Evolutionary conservation across 495 filamentous ascomycete genomes (phyloP), one percentile per base, ranked within the genome.

Genomic region (Hypoxylon fuscum): DNA sequence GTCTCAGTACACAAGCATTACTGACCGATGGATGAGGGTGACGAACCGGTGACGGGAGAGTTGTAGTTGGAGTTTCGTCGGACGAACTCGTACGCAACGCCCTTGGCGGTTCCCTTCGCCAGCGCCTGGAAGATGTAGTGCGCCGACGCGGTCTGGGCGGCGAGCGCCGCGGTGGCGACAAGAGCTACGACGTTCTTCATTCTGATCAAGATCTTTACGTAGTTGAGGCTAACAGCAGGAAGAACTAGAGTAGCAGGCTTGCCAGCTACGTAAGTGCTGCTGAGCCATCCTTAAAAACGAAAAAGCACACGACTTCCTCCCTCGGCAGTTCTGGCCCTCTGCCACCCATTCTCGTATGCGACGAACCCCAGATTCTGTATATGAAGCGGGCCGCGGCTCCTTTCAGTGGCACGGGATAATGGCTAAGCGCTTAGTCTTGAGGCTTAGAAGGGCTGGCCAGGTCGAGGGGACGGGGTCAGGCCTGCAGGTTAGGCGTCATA

Each of bases 61-160:
- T 87, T 87, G 65, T 80, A 73, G 77, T 84, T 86, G 49, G 73
- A 78, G 74, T 84, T 83, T 47, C 74, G 74, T 20, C 84, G 78
- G 51, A 87, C 75, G 64, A 82, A 79, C 62, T 84, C 73, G 65
- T 81, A 86, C 15, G 71, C 66, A 27, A 62, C 55, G 17, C 78
- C 79, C 64, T 82, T 78, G 2, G 60, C 64, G 9, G 71, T 75
- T n/a, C 77, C 79, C 44, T 80, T 72, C 2, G 72, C 72, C 37
- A 85, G 59, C 20, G 77, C 64, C 49, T 83, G 75, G 70, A 85
- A 85, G 61, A 82, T 80, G 68, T 80, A 80, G 60, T 80, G 76
- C 3, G 62, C 76, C 5, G 75, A 74, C 20, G 71, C 74, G 21
- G 71, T 52, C 52, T 73, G 63, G 22, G 71, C 72, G 47, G 69